Evolutionary conservation across 176 grass and related monocot species (phyloP), one percentile per base, ranked within the genome.

Genomic region (Eragrostis curvula): DNA sequence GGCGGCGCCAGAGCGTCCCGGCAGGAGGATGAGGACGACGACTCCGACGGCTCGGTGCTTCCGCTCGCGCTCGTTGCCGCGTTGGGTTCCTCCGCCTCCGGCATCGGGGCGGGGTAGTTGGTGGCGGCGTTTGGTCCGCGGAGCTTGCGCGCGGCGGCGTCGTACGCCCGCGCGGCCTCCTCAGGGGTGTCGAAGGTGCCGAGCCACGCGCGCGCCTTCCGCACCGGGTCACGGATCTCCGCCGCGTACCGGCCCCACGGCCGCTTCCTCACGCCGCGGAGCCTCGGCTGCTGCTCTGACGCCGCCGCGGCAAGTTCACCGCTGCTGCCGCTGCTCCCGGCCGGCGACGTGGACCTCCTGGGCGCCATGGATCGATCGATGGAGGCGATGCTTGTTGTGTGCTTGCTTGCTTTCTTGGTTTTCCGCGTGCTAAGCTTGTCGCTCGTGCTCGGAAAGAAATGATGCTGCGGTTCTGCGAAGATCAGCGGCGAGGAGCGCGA

Each of bases 131-230:
- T 45, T 8, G 82, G 52, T 0, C 86, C 83, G 15, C 78, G 90
- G 73, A 91, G 89, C 66, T 20, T 74, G 8, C 73, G 55, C 14
- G 93, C 90, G 4, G 56, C 56, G 55, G 55, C n/a, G 56, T 86
- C 88, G 81, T 88, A 88, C 29, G 69, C 76, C 10, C 80, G 59
- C 48, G 40, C 52, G 3, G 96, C 96, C 79, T 95, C 93, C 91
- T 93, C 96, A 72, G 96, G 91, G 43, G 96, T 92, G 85, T 99
- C 84, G 76, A 93, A 99, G 44, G 96, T 99, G 65, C 96, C 96
- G 2, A 99, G 96, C 96, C 96, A 99, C 40, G 96, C 4, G 32
- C 32, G 32, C 32, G 32, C 32, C 32, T 36, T 36, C 32, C 32
- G 32, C 32, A 36, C 32, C 2, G 94, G 94, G 71, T 97, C 94